Evolutionary conservation across 225 moss, liverwort and hornwort species (phyloP).

Genomic region (Straminergon stramineum): DNA sequence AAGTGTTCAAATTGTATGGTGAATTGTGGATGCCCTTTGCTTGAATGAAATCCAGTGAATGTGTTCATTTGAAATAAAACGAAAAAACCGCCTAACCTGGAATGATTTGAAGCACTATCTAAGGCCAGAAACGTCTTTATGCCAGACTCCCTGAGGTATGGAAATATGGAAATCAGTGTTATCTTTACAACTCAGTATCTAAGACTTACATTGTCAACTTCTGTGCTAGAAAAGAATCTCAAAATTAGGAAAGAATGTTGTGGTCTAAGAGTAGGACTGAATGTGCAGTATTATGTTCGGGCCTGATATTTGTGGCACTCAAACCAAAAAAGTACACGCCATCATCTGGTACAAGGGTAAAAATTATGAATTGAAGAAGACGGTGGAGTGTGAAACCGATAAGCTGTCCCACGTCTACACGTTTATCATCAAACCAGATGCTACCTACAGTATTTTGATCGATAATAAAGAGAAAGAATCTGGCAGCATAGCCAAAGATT

Average conservation of each 20-base stretch:
- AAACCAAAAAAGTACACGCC: conserved; percentile 79
- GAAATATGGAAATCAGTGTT: not conserved
- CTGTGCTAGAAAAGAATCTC: not conserved
- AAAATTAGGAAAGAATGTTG: not conserved
- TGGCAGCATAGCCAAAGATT: conserved; percentile 72
- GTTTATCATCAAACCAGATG: conserved; percentile 70
- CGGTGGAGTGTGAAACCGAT: conserved; percentile 72
- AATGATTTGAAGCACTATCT: not conserved
- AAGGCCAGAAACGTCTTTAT: not conserved
- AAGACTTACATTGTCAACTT: not conserved
- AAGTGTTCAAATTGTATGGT: not conserved
- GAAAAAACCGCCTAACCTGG: not conserved
- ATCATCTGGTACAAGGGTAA: conserved; percentile 90
- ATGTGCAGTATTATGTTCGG: conserved; percentile 92
- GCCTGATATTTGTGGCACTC: conserved; percentile 80
- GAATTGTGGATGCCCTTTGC: not conserved
- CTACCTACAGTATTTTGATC: conserved; percentile 76
- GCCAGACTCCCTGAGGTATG: not conserved
- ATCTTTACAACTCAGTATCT: not conserved
- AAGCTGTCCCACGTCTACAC: conserved; percentile 89
- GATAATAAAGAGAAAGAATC: conserved; percentile 77
- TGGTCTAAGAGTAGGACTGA: not conserved
- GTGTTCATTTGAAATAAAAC: not conserved
- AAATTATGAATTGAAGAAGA: conserved; percentile 72
- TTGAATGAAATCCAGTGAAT: not conserved